Base-by-base conservation (phyloP, 1,284 basidiomycete genomes). In the Boletus albobrunnescens region DNA sequence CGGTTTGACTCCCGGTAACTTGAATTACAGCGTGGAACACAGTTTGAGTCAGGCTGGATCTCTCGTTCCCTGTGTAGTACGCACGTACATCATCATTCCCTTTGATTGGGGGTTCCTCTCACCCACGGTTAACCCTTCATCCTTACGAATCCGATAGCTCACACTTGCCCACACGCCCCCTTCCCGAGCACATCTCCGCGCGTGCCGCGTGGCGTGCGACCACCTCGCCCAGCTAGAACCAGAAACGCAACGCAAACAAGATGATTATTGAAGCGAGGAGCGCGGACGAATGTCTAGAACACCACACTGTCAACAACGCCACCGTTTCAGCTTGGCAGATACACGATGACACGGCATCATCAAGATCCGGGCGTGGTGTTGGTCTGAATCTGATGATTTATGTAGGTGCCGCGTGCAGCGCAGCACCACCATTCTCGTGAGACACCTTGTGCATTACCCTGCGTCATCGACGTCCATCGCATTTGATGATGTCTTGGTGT, bases 331-430 rank as follows among this genome's bases (percentile, higher is more conserved):
- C 16, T 14, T 17, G 36, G 26, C 16, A 22, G 33, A 38, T 31
- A 16, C 19, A 16, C 30, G 35, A 30, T 24, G 35, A 33, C 38
- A 26, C 26, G 24, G 22, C 28, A 26, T 26, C 11, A 27, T 11
- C 22, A 24, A 47, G 46, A 50, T 57, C 56, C 53, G 37, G 14
- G 17, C 30, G 41, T 33, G 38, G 35, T 8, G 30, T 6, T n/a
- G 19, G 16, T 30, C 20, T 14, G 32, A 9, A 13, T 27, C 27
- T 13, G 27, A 6, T 13, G n/a, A n/a, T 22, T 22, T 6, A 3
- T 22, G 22, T 22, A 26, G 26, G 26, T 11, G 26, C 3, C n/a
- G 36, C 23, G 14, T 38, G 50, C 16, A 37, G 44, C 44, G 26
- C 36, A 27, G 12, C 17, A 28, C 17, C 20, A n/a, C n/a, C n/a